Conservation (phyloP, 2,329 filamentous ascomycete species). For the Penicillium fuscoglaucum region DNA sequence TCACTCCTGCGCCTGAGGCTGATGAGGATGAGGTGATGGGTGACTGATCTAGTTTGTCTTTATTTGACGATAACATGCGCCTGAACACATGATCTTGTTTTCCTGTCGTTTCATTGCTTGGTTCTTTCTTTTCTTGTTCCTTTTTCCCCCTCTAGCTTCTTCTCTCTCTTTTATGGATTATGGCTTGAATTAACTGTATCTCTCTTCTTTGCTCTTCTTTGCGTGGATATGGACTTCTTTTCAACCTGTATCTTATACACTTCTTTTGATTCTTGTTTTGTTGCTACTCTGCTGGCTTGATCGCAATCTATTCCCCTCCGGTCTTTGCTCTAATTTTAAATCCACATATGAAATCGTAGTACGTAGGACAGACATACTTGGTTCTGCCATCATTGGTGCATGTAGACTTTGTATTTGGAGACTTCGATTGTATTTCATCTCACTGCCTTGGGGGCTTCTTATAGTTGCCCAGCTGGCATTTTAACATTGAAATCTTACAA, state of each 20-base stretch:
- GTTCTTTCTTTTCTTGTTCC: constrained; percentile 9
- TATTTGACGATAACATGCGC: constrained; percentile 15
- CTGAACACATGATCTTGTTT: constrained; percentile 4
- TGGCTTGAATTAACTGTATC: constrained; percentile 7
- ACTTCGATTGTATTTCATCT: too few relatives aligned
- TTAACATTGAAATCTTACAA: constrained; percentile 13
- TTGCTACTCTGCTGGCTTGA: constrained; percentile 2
- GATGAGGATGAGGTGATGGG: constrained; percentile 48
- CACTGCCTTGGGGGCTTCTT: too few relatives aligned
- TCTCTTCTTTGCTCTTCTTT: constrained; percentile 12
- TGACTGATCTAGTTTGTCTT: constrained; percentile 30
- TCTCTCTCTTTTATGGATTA: constrained; percentile 5
- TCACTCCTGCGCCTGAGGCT: constrained; percentile 30
- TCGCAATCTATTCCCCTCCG: constrained; percentile 13
- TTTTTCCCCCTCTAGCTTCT: constrained; percentile 2
- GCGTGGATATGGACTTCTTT: constrained; percentile 8
- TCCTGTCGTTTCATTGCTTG: background rate
- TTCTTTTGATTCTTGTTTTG: background rate
- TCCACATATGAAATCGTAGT: background rate
- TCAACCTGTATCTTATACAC: constrained; percentile 6
- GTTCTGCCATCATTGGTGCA: background rate
- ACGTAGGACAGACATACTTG: background rate
- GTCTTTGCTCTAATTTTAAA: background rate
- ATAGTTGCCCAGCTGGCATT: too few relatives aligned
- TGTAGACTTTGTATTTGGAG: background rate